Evolutionary conservation across 345 rosid species (phyloP).

Genomic region (Aquilaria yunnanensis): DNA sequence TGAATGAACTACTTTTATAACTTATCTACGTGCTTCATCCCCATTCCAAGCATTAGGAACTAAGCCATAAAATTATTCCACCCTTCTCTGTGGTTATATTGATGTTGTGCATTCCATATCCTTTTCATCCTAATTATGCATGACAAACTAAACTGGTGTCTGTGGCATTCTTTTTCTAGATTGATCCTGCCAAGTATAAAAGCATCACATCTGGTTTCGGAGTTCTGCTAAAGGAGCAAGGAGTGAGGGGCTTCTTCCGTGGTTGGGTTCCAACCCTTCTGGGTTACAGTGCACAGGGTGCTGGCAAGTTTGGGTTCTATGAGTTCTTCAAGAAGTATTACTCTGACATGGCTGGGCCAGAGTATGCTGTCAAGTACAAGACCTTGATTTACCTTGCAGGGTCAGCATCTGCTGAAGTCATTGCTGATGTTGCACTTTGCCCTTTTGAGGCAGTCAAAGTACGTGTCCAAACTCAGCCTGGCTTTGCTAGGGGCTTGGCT

Average conservation of each 20-base stretch:
- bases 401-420: constrained; percentile 96
- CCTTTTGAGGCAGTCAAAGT: constrained; percentile 99
- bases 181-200: constrained; percentile 93
- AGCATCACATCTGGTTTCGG: constrained; percentile 93
- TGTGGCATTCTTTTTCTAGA: constrained; percentile 34
- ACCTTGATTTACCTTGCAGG: constrained; percentile 98
- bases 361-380: constrained; percentile 73
- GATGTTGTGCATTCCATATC: not conserved
- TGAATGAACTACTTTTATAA: no score
- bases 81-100: constrained; percentile 3
- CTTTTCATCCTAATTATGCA: not conserved
- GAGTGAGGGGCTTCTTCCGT: constrained; percentile 86
- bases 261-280: constrained; percentile 98
- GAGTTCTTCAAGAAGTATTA: constrained; percentile 96
- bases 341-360: constrained; percentile 94
- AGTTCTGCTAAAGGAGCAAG: constrained; percentile 82
- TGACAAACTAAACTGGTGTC: constrained; percentile 4
- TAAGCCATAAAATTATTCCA: no score
- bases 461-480: constrained; percentile 98
- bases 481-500: constrained; percentile 88
- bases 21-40: no score
- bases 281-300: constrained; percentile 99
- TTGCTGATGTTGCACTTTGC: constrained; percentile 92
- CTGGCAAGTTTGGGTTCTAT: constrained; percentile 96
- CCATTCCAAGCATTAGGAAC: no score